Conservation (phyloP, 164 flowering plant genomes). For the Aristolochia californica region DNA sequence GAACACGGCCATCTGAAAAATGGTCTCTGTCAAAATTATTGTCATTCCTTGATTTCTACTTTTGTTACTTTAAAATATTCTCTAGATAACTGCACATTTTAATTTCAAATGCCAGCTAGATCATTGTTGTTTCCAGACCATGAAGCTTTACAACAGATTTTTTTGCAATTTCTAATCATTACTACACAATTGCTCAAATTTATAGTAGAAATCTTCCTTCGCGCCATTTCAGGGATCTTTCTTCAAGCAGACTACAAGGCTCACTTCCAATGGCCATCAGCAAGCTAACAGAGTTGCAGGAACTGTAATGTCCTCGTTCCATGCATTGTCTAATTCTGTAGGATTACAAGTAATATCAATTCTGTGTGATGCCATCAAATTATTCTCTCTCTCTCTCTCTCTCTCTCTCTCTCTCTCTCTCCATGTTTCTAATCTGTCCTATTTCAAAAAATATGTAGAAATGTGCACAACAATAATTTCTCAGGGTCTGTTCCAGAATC, state of each 20-base stretch:
- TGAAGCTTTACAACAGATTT: too few species aligned
- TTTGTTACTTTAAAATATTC: background rate
- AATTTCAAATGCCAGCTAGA: too few species aligned
- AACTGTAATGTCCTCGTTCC: constrained; percentile 27
- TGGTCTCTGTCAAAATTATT: too few species aligned
- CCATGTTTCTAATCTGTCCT: too few species aligned
- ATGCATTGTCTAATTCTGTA: background rate
- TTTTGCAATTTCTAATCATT: too few species aligned
- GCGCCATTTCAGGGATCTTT: constrained; percentile 42
- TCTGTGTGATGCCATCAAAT: too few species aligned
- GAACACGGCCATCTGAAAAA: too few species aligned
- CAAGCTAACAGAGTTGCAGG: constrained; percentile 26
- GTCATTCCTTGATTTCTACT: too few species aligned
- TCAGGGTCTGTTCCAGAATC: constrained; percentile 38
- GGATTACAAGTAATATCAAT: too few species aligned
- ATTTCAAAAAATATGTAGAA: constrained; percentile 20
- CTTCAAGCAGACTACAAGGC: constrained; percentile 34
- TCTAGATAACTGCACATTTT: background rate
- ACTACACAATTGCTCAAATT: background rate
- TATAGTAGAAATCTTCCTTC: background rate
- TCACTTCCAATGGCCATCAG: constrained; percentile 34
- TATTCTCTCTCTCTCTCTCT: too few species aligned
- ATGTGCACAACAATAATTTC: constrained; percentile 50
- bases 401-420: too few species aligned
- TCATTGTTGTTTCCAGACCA: too few species aligned